A percentile compares a stretch with the other conserved stretches of the same genome.
Evolutionary conservation across 169 alveolate species (phyloP).

Genomic region (Cryptosporidium canis): DNA sequence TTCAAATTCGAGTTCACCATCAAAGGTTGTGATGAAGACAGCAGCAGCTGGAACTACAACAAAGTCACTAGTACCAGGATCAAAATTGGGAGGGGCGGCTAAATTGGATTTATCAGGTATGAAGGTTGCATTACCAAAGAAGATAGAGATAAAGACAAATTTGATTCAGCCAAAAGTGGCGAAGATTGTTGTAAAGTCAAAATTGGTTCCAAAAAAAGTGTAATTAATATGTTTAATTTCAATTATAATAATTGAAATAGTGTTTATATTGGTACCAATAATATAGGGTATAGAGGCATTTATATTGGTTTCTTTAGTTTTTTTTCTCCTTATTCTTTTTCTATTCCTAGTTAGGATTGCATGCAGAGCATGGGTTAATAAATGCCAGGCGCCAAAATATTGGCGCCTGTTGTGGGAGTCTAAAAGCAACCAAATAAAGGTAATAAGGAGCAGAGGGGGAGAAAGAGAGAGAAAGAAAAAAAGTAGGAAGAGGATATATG

Average conservation of each 20-base stretch:
- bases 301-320: neutral
- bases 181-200: conserved; percentile 11
- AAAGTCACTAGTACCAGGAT: neutral
- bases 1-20: neutral
- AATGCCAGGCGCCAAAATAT: neutral
- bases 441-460: neutral
- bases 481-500: neutral
- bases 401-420: neutral
- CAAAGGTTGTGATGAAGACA: neutral
- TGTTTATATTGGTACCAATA: too few relatives aligned
- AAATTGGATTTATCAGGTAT: conserved; percentile 44
- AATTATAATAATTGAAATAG: too few relatives aligned
- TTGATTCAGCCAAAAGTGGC: conserved; percentile 49
- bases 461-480: neutral
- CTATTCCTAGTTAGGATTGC: neutral
- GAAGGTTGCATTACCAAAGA: conserved; percentile 25
- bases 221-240: too few relatives aligned
- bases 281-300: neutral
- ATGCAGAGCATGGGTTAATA: neutral
- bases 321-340: neutral
- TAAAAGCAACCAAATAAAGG: neutral
- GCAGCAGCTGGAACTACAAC: neutral
- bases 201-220: conserved; percentile 40
- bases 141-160: conserved; percentile 42
- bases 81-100: neutral